Conservation (phyloP, 495 filamentous ascomycete genomes). For the Xylaria curta region DNA sequence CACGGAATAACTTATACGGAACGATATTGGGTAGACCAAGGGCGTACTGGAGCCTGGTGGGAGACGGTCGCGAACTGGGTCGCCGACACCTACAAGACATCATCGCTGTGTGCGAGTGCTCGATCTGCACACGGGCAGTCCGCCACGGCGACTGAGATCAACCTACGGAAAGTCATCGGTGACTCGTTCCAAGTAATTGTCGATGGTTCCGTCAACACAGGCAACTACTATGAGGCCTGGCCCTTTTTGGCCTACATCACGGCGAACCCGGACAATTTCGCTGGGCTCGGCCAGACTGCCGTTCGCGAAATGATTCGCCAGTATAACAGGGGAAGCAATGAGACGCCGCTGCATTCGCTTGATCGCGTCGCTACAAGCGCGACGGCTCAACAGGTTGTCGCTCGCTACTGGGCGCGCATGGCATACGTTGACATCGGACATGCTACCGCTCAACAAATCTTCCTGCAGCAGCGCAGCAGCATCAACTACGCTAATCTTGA, state of each 20-base stretch:
- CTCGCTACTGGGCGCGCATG: conserved; percentile 55
- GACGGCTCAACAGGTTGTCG: conserved; percentile 48
- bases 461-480: conserved; percentile 37
- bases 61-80: conserved; percentile 49
- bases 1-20: conserved; percentile 46
- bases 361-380: conserved; percentile 40
- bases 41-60: conserved; percentile 49
- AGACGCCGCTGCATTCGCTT: conserved; percentile 51
- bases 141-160: conserved; percentile 39
- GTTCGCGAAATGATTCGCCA: conserved; percentile 49
- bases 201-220: conserved; percentile 37
- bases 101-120: conserved; percentile 36
- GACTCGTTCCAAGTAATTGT: conserved; percentile 49
- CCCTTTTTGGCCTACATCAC: conserved; percentile 51
- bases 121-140: conserved; percentile 33
- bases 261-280: conserved; percentile 50
- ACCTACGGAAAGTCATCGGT: conserved; percentile 44
- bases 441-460: conserved; percentile 43
- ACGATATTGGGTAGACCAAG: conserved; percentile 46
- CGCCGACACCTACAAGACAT: conserved; percentile 47
- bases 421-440: conserved; percentile 54
- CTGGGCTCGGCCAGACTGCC: conserved; percentile 44
- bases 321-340: conserved; percentile 51
- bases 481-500: conserved; percentile 53
- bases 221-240: conserved; percentile 43